phyloP scores from a whole-genome alignment of 345 rosid species.

The Aquilaria malaccensis region DNA sequence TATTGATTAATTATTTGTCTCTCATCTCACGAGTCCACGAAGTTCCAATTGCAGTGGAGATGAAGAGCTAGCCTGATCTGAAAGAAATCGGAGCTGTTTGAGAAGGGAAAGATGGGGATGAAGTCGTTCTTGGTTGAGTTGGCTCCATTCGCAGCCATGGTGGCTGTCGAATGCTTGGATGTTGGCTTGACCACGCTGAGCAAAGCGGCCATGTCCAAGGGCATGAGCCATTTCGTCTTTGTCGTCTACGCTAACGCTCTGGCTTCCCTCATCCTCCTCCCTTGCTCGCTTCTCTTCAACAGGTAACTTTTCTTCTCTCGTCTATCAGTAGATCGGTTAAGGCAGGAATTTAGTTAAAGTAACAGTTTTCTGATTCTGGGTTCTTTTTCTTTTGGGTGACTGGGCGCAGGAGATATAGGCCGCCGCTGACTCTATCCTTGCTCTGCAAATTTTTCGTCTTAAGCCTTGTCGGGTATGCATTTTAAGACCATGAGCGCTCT shows the following conservation, averaged over 20 bases:
- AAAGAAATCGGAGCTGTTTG: too few relatives aligned
- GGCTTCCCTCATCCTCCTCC: constrained; percentile 31
- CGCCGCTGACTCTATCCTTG: constrained; percentile 28
- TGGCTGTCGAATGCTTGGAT: constrained; percentile 25
- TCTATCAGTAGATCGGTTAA: not conserved
- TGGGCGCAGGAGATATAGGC: constrained; percentile 25
- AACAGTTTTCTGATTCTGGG: not conserved
- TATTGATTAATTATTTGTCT: too few relatives aligned
- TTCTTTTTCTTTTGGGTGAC: not conserved
- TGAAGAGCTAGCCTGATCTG: too few relatives aligned
- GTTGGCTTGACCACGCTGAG: constrained; percentile 38
- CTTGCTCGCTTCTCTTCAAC: constrained; percentile 19
- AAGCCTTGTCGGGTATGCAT: constrained; percentile 35
- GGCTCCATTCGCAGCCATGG: constrained; percentile 40
- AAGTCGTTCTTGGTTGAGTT: constrained; percentile 10
- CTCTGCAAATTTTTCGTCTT: constrained; percentile 43
- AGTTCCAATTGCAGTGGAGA: too few relatives aligned
- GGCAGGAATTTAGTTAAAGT: too few relatives aligned
- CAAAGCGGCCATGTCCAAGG: constrained; percentile 47
- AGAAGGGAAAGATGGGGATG: constrained; percentile 12
- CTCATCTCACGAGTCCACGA: too few relatives aligned
- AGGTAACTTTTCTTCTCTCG: constrained; percentile 11
- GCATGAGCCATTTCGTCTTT: constrained; percentile 35
- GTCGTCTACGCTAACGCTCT: constrained; percentile 38
- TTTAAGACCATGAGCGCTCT: not conserved